These are phyloP conservation scores for Botrytis byssoidea DNA, from an alignment of 2,329 filamentous ascomycete genomes.

Conservation along the genomic window DNA sequence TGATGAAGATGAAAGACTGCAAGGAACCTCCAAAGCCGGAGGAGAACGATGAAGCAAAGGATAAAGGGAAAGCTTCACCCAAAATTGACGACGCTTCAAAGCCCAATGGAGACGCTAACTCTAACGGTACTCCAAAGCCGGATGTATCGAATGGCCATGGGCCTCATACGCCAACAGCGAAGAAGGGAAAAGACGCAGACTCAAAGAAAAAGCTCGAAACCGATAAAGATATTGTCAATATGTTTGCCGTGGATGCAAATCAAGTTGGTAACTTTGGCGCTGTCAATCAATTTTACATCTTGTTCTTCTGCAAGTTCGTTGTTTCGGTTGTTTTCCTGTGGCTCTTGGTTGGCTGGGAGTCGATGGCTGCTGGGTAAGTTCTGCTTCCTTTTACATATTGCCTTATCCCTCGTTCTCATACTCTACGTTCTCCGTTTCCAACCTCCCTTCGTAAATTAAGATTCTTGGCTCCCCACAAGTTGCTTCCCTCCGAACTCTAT, in stretches of 20 bases:
- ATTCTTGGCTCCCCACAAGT: background rate
- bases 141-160: slow-evolving; percentile 2
- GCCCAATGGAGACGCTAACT: slow-evolving; percentile 11
- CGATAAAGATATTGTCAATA: slow-evolving; percentile 69
- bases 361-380: slow-evolving; percentile 53
- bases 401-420: background rate
- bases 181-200: slow-evolving; percentile 16
- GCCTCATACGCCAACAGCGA: background rate
- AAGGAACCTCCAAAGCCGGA: slow-evolving; percentile 44
- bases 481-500: no score
- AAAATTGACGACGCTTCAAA: slow-evolving; percentile 3
- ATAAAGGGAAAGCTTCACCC: slow-evolving; percentile 10
- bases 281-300: slow-evolving; percentile 62
- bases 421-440: background rate
- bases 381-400: background rate
- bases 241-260: slow-evolving; percentile 69
- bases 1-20: slow-evolving; percentile 69
- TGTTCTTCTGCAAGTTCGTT: slow-evolving; percentile 58
- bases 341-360: slow-evolving; percentile 68
- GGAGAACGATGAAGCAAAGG: slow-evolving; percentile 15
- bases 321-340: slow-evolving; percentile 64
- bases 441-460: background rate
- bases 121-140: background rate
- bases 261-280: slow-evolving; percentile 63
- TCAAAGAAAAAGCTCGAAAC: slow-evolving; percentile 44